A percentile compares a stretch with the other conserved stretches of the same genome.
Evolutionary conservation across 495 filamentous ascomycete genomes (phyloP).

Genomic region (Neurospora pannonica): DNA sequence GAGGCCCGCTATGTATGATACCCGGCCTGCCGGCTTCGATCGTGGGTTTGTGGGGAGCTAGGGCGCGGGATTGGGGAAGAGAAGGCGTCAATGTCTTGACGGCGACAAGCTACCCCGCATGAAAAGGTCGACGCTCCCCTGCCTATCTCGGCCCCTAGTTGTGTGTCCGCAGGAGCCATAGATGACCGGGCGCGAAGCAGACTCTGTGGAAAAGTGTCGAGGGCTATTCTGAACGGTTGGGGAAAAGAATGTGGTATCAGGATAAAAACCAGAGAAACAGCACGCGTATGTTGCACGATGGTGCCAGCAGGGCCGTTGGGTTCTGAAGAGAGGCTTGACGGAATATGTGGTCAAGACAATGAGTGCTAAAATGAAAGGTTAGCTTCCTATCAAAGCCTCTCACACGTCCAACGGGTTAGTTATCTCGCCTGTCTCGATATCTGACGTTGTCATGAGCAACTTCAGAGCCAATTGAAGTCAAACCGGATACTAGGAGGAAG

Average conservation of each 20-base stretch:
- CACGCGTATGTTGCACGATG: neutral
- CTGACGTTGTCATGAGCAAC: neutral
- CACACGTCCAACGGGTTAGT: neutral
- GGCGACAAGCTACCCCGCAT: constrained; percentile 6
- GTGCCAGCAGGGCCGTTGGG: neutral
- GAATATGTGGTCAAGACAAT: neutral
- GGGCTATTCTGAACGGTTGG: neutral
- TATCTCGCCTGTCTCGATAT: neutral
- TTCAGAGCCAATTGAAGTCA: neutral
- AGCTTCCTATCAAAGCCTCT: neutral
- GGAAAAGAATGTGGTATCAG: neutral
- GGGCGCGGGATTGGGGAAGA: neutral
- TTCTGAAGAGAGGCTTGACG: neutral
- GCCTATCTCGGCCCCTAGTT: neutral
- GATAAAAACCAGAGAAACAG: neutral
- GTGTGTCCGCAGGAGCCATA: neutral
- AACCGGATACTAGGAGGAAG: neutral
- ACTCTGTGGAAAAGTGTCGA: neutral
- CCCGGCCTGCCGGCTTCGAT: neutral
- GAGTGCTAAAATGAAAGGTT: neutral
- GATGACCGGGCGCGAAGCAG: neutral
- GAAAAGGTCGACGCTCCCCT: neutral
- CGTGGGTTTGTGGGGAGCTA: neutral
- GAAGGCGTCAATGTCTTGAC: neutral
- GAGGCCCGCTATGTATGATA: neutral